Base-by-base conservation (phyloP, 2,329 filamentous ascomycete species). In the Fusarium subtropicale region DNA sequence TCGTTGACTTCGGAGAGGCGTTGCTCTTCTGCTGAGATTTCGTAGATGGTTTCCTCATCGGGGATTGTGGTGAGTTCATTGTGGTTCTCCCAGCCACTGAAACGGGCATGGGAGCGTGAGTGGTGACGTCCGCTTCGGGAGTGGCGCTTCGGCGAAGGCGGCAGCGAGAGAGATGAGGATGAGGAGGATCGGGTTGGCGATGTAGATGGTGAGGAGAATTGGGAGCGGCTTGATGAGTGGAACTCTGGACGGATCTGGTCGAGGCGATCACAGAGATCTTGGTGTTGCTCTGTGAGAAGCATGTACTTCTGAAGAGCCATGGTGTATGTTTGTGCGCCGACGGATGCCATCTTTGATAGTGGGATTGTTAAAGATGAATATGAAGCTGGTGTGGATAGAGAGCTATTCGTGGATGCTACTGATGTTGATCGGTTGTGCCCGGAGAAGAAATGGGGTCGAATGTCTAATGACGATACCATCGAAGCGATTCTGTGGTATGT, bases 1-100 rank as follows among this genome's bases (percentile, higher is more conserved):
- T 88, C 86, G 76, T 87, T 88, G 76, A 88, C 84, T 65, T 84
- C 81, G 52, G 81, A 86, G 13, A 88, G 81, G 64, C 82, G 85
- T 68, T 84, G 82, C 74, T 88, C 85, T 73, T 86, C 85, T 20
- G 79, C 79, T 1, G 82, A 84, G 67, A 88, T 82, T 71, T 85
- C 83, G 64, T 79, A 79, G 24, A 85, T 74, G 9, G 82, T 81
- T 55, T 82, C 79, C 72, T 84, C 84, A 71, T 86, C 83, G 24
- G 81, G 74, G 33, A 84, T 82, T 26, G 81, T 82, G 56, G 75
- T 76, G n/a, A 81, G 77, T 44, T 75, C 76, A 53, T 73, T 69
- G 46, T 65, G 61, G 36, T 76, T 73, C n/a, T 76, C 71, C 75
- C 77, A 79, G 64, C 78, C 78, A 59, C 77, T 79, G 66, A 70